Evolutionary conservation across 2,329 filamentous ascomycete species (phyloP).

Genomic region (Myriosclerotinia duriaeana): DNA sequence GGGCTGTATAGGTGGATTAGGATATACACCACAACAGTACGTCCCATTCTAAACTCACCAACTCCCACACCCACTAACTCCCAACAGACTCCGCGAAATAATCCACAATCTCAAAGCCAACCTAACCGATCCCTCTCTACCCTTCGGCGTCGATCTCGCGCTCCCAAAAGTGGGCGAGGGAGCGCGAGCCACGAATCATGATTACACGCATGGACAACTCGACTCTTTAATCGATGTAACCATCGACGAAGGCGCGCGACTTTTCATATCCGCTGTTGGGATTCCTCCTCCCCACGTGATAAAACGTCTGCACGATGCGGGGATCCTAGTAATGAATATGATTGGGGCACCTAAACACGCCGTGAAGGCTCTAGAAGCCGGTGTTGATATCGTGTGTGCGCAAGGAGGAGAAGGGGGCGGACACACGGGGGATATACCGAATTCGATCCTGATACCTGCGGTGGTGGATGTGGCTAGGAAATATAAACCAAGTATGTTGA

Average conservation of each 20-base stretch:
- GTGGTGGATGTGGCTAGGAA: conserved; percentile 78
- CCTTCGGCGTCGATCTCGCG: conserved; percentile 89
- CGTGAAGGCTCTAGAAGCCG: conserved; percentile 79
- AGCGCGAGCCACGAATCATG: conserved; percentile 89
- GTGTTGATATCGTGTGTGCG: conserved; percentile 87
- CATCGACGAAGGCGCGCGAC: conserved; percentile 75
- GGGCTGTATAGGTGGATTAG: conserved; percentile 70
- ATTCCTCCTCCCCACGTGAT: conserved; percentile 76
- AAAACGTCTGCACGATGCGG: conserved; percentile 72
- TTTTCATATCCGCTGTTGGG: conserved; percentile 88
- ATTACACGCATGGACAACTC: conserved; percentile 87
- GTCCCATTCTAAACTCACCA: neutral
- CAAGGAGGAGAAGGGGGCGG: conserved; percentile 93
- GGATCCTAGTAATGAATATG: conserved; percentile 95
- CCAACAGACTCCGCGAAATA: conserved; percentile 64
- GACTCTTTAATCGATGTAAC: conserved; percentile 86
- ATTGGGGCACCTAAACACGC: conserved; percentile 91
- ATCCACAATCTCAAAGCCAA: conserved; percentile 81
- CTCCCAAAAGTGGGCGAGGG: conserved; percentile 82
- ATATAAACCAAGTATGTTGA: conserved; percentile 59
- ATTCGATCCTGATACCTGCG: conserved; percentile 80
- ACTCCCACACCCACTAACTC: neutral
- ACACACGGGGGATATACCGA: conserved; percentile 85
- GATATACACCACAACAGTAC: conserved; percentile 59
- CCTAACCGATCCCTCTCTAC: conserved; percentile 64